Evolutionary conservation across 1,139 yeast genomes (phyloP).

Genomic region (Yamadazyma membranifaciens): DNA sequence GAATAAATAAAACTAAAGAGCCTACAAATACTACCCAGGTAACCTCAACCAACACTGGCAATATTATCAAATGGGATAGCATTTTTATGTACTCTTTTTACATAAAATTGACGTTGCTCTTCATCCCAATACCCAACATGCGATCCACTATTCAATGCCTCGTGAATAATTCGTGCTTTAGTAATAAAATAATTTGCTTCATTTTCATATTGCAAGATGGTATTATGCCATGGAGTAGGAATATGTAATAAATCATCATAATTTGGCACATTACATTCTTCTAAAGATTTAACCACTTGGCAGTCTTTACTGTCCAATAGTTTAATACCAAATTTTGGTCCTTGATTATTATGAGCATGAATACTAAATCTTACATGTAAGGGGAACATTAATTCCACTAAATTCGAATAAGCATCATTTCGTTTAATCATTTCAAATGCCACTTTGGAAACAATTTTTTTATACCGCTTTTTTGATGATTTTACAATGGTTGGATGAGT

Average conservation of each 20-base stretch:
- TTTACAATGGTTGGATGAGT: conserved; percentile 35
- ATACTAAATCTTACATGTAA: conserved; percentile 58
- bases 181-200: conserved; percentile 25
- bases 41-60: too few relatives aligned
- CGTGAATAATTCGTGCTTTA: conserved; percentile 24
- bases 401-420: conserved; percentile 63
- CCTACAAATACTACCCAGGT: too few relatives aligned
- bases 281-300: conserved; percentile 29
- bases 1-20: too few relatives aligned
- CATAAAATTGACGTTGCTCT: conserved; percentile 9
- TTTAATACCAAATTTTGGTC: conserved; percentile 58
- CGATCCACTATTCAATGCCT: conserved; percentile 23
- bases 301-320: conserved; percentile 46
- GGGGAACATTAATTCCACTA: conserved; percentile 59
- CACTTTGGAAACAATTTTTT: conserved; percentile 49
- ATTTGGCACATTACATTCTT: conserved; percentile 26
- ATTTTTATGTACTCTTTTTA: conserved; percentile 1
- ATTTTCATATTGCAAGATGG: conserved; percentile 43
- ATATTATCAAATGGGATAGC: too few relatives aligned
- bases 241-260: conserved; percentile 53
- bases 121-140: conserved; percentile 13
- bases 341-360: conserved; percentile 57
- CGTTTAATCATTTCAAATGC: conserved; percentile 65
- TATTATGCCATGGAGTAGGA: conserved; percentile 69
- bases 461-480: conserved; percentile 47